phyloP scores from a whole-genome alignment of 2,329 filamentous ascomycete genomes.

The Zymoseptoria passerinii region DNA sequence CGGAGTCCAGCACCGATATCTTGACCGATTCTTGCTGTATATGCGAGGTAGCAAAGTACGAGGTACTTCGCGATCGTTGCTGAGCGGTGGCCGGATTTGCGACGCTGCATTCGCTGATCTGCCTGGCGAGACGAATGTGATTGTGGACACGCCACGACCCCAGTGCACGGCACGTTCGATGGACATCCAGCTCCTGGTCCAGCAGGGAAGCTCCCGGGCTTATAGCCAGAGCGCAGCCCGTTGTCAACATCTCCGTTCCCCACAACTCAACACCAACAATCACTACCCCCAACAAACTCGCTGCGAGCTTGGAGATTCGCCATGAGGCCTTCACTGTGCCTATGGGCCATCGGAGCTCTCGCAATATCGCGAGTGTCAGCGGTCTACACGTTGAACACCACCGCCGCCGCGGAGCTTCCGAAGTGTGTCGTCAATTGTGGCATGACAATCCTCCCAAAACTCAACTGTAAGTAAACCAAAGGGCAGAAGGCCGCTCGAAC shows the following conservation, averaged over 20 bases:
- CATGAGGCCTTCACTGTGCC: neutral
- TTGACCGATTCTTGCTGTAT: neutral
- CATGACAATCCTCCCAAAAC: neutral
- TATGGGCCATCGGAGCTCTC: neutral
- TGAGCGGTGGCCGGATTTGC: neutral
- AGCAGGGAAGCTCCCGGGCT: neutral
- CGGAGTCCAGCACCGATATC: neutral
- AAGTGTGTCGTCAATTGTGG: neutral
- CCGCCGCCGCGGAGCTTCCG: neutral
- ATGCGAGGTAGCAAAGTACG: neutral
- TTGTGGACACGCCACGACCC: neutral
- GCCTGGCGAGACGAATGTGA: neutral
- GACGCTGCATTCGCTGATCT: neutral
- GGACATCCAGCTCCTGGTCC: neutral
- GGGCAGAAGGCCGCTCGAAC: neutral
- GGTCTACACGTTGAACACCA: neutral
- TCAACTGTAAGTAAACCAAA: no score
- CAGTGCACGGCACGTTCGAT: neutral
- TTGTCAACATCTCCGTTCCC: neutral
- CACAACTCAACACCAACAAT: neutral
- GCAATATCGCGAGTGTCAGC: neutral
- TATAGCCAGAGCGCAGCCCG: neutral
- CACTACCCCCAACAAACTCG: neutral
- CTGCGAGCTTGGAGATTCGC: neutral
- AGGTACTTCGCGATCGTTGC: neutral